These are phyloP conservation scores for Eucalyptus sp. DNA, from an alignment of 345 rosid genomes.

Conservation along the genomic window DNA sequence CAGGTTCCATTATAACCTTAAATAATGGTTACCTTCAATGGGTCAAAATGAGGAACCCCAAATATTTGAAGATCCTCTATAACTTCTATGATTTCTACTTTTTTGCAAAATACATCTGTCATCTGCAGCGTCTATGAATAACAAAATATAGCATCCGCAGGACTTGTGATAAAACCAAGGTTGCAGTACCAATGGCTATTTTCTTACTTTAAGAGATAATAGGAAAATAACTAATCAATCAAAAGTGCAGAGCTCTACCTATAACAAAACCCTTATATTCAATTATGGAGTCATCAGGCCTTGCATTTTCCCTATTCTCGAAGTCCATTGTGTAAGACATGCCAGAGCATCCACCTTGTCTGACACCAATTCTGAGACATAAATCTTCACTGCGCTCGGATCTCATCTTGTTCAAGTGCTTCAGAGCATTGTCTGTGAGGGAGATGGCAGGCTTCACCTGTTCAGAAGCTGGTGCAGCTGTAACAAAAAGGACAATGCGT, in stretches of 20 bases:
- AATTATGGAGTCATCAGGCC: slow-evolving; percentile 76
- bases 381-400: slow-evolving; percentile 54
- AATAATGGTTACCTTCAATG: not conserved
- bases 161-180: not conserved
- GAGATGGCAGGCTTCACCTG: slow-evolving; percentile 66
- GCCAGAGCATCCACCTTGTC: slow-evolving; percentile 95
- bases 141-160: not conserved
- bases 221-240: not conserved
- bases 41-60: not conserved
- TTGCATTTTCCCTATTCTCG: slow-evolving; percentile 46
- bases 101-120: not conserved
- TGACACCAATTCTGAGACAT: slow-evolving; percentile 89
- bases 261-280: slow-evolving; percentile 69
- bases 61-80: not conserved
- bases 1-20: not conserved
- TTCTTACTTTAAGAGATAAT: not conserved
- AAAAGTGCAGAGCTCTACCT: slow-evolving; percentile 18
- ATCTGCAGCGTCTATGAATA: not conserved
- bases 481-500: not conserved
- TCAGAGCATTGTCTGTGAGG: slow-evolving; percentile 65
- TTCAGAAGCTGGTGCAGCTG: slow-evolving; percentile 35
- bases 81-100: not conserved
- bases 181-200: not conserved
- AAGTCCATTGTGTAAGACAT: slow-evolving; percentile 97
- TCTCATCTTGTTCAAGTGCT: slow-evolving; percentile 78